Evolutionary conservation across 2,329 filamentous ascomycete genomes (phyloP), one percentile per base, ranked within the genome.

Genomic region (Fusarium solani-melongenae): DNA sequence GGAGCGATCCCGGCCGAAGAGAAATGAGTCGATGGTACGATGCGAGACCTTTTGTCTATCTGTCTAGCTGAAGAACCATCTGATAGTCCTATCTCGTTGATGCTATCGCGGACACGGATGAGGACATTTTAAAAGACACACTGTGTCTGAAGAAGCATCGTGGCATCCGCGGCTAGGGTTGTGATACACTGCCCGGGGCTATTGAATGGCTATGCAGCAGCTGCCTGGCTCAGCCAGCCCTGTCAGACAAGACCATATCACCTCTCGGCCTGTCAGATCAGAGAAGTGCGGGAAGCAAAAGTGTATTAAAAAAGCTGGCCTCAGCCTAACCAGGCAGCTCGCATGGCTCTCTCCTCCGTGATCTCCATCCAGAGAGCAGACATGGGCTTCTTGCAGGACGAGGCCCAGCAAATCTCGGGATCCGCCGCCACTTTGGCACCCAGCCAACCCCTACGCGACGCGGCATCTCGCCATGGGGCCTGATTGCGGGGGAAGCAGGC

Each of bases 401-500:
- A 61, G 44, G 46, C 20, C 38, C 17, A 60, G 41, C 38, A 27
- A 59, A 61, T 51, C 46, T 70, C 68, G 69, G 46, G 63, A 29
- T 59, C 60, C 65, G 70, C 64, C 53, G 67, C 70, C 70, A 68
- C 62, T 41, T 38, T 36, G 34, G 39, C 39, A 41, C 20, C 39
- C 69, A 69, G 70, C 69, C 38, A 39, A 39, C 38, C 38, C 10
- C 17, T 39, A 39, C 67, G 44, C 49, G 38, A 62, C 58, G 67
- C 64, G 62, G 38, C 38, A 39, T 39, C n/a, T 65, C 38, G 61
- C 22, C 60, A 72, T 60, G 36, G 68, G 68, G 56, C 60, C 62
- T 67, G 69, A 71, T 70, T 73, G 71, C 71, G 71, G 71, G 71
- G 71, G 58, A 72, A 72, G 69, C 70, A 72, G 66, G 70, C 69